phyloP scores from a whole-genome alignment of 2,329 filamentous ascomycete genomes.

The Ascochyta fabae region DNA sequence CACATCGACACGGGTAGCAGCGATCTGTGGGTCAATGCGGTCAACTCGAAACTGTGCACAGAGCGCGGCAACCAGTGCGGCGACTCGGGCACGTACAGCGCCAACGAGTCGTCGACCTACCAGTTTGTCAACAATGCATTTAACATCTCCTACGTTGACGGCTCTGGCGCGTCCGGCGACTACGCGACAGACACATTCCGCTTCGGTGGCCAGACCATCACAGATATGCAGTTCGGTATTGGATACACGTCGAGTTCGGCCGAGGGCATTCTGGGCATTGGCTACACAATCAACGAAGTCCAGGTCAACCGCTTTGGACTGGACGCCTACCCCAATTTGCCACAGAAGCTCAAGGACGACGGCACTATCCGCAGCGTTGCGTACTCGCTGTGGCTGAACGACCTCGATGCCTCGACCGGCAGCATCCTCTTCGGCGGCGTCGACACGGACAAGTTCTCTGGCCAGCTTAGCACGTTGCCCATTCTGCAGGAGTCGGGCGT shows the following conservation, averaged over 20 bases:
- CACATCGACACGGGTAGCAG: conserved; percentile 69
- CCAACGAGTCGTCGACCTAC: conserved; percentile 78
- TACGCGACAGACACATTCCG: conserved; percentile 78
- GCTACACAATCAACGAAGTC: conserved; percentile 81
- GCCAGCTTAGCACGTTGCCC: conserved; percentile 66
- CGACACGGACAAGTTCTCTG: conserved; percentile 75
- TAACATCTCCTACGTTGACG: conserved; percentile 88
- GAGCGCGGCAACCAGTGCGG: conserved; percentile 60
- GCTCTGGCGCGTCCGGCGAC: conserved; percentile 76
- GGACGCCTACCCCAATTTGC: conserved; percentile 64
- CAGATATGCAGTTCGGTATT: conserved; percentile 73
- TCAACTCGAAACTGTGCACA: conserved; percentile 66
- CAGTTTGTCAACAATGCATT: conserved; percentile 75
- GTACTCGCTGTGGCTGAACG: conserved; percentile 72
- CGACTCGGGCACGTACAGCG: conserved; percentile 69
- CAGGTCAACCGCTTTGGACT: conserved; percentile 65
- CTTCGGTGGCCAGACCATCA: conserved; percentile 62
- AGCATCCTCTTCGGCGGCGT: conserved; percentile 82
- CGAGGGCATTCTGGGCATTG: conserved; percentile 83
- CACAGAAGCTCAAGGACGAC: conserved; percentile 68
- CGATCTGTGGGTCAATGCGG: conserved; percentile 71
- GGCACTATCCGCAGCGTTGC: conserved; percentile 67
- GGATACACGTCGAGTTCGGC: conserved; percentile 66
- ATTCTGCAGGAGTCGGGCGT: conserved; percentile 57
- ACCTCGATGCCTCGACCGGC: conserved; percentile 67